Evolutionary conservation across 768 basidiomycete species (phyloP), one percentile per base, ranked within the genome.

Genomic region (Rhodosporidiobolus sp.): DNA sequence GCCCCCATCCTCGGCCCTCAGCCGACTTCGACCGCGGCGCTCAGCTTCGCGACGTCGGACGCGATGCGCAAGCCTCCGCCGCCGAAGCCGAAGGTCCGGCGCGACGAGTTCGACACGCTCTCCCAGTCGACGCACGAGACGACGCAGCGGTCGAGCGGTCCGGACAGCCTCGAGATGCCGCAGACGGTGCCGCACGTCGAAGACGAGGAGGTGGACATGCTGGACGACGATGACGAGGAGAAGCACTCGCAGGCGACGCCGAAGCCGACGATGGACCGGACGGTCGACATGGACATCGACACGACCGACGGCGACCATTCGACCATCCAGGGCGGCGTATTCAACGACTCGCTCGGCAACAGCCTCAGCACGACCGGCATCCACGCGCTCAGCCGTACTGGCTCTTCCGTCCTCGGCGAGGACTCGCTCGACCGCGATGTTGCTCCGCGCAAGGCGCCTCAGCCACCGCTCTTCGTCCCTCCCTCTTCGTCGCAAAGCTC

Each of bases 21-120:
- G 7, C 19, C 52, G 22, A 3, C 49, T 2, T 8, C 52, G 14
- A 48, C 28, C 2, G 11, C 16, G 24, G 48, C 56, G n/a, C n/a
- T n/a, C n/a, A n/a, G n/a, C 11, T 60, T 72, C 30, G 71, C 56
- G 4, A 59, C 65, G 16, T 67, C 71, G 30, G 61, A 49, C 6
- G 71, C 66, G 19, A 67, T 72, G 66, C 57, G 53, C 26, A 52
- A 28, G 45, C 49, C 56, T 0, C 30, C 19, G 26, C 38, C 56
- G 32, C 30, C 45, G 49, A 34, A 14, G 24, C 32, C 49, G 32
- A 54, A 55, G n/a, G n/a, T n/a, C n/a, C 20, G 10, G 22, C 52
- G 48, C 19, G 65, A 58, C 19, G 54, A 49, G 7, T 67, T 62
- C 56, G 71, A 72, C 63, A 62, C 56, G 2, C 48, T 67, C 56